Evolutionary conservation across 2,329 filamentous ascomycete genomes (phyloP), one percentile per base, ranked within the genome.

Genomic region (Paecilomyces fulvus): DNA sequence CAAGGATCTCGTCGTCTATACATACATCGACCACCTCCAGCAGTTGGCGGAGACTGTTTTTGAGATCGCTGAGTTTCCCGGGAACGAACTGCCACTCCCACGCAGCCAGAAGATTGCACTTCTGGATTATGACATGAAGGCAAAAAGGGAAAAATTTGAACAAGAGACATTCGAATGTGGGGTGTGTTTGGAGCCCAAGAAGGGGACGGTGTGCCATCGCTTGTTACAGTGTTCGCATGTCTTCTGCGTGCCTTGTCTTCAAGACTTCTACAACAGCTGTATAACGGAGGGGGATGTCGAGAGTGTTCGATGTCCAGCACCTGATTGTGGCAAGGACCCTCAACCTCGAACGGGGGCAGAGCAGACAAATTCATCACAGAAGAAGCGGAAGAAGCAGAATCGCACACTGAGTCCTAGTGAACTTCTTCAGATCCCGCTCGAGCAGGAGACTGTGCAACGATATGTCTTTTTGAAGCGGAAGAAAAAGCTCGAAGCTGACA

Each of bases 381-480:
- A 73, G 62, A 81, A 76, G 61, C 71, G 73, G 59, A 81, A 79
- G 64, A 89, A 87, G 68, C 77, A 78, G 21, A 88, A 87, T 64
- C 82, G 82, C 1, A 82, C 85, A 10, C 77, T 96, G 61, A 91
- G 83, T 61, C 91, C 92, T 0, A 89, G 88, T 65, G 92, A 97
- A 73, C 81, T 97, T 48, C 77, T 91, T 3, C 85, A 90, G 65
- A 90, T 92, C 49, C 86, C 87, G 0, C 73, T 92, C 1, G 77
- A 84, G 1, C 81, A 87, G 57, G 84, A 88, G 14, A 81, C 80
- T 31, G 90, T 96, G 1, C 86, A 89, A 66, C 87, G 94, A 55
- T 99, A 95, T 69, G 89, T 95, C 3, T 85, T 85, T 37, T 80
- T 97, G 59, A 96, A 94, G 75, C 89, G 95, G 67, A 97, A 97